Base-by-base conservation (phyloP, 768 basidiomycete genomes). In the Boletus insuetus region DNA sequence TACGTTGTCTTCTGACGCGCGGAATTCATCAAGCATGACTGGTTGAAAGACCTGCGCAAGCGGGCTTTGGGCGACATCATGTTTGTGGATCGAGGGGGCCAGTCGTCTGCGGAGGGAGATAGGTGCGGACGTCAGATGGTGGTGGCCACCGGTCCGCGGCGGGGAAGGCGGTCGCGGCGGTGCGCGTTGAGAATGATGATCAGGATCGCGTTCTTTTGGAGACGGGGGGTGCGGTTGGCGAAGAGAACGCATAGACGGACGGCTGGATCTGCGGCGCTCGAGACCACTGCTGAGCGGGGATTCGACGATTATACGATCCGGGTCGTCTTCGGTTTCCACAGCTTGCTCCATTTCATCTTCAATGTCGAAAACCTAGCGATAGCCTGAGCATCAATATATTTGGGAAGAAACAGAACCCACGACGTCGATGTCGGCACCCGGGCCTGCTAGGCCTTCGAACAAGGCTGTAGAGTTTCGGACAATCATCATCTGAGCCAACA, bases 381-480 rank as follows among this genome's bases (percentile, higher is more conserved):
- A 9, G 19, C 29, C 6, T 64, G 22, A 64, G 49, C 17, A 17
- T 39, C 20, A 0, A 13, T n/a, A 14, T 2, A 12, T 16, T 17
- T 19, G 12, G 20, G 53, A 41, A 34, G 24, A 35, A 39, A 51
- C 14, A 26, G 17, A 34, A 51, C 83, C 19, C 65, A 91, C 90
- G 8, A 83, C 81, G 60, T 87, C 86, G 53, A 94, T 93, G 62
- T 91, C 87, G 4, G 80, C 76, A 54, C 78, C 84, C 3, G 82
- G 77, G 3, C 91, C 89, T n/a, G 78, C 83, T 14, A 93, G 69
- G 11, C 87, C 86, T 60, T 94, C 92, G 55, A 94, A 85, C 44
- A 93, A 76, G 20, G 85, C 91, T 94, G 61, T n/a, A 50, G 29
- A 52, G 39, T 6, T 35, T 13, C 26, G 13, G 40, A 38, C 12